Percentiles rank a stretch among this genome's conserved stretches.
These are phyloP conservation scores for Macrophomina pseudophaseolina DNA, from an alignment of 2,329 filamentous ascomycete species.

Conservation along the genomic window DNA sequence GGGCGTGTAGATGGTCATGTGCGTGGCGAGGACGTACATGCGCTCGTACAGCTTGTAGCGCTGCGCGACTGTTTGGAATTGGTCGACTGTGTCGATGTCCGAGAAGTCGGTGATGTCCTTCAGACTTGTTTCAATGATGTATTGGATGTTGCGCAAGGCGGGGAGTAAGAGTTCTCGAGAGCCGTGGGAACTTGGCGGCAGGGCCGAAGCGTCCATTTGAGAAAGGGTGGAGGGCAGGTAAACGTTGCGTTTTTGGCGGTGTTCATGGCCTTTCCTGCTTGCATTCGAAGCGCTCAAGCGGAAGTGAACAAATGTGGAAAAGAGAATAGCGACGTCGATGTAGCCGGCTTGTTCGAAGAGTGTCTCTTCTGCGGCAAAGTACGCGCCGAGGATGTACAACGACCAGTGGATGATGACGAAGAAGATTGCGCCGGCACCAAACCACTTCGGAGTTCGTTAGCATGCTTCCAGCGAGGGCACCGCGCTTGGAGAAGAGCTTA, in stretches of 20 bases:
- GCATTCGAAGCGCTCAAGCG: background rate
- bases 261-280: background rate
- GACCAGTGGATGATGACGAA: conserved; percentile 30
- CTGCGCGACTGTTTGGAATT: conserved; percentile 32
- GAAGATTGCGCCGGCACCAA: conserved; percentile 30
- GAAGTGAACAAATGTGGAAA: background rate
- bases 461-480: too few species aligned
- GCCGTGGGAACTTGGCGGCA: conserved; percentile 20
- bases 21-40: conserved; percentile 28
- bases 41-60: conserved; percentile 32
- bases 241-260: conserved; percentile 27
- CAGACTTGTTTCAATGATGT: conserved; percentile 29
- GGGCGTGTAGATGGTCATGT: conserved; percentile 29
- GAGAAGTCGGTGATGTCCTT: conserved; percentile 30
- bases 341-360: conserved; percentile 26
- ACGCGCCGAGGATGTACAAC: conserved; percentile 13
- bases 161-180: conserved; percentile 27
- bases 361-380: conserved; percentile 26
- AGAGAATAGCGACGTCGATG: background rate
- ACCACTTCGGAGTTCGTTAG: conserved; percentile 26
- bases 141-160: conserved; percentile 31
- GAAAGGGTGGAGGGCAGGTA: conserved; percentile 27
- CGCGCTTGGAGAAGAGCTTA: background rate
- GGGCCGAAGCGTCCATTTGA: conserved; percentile 11
- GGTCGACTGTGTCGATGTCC: conserved; percentile 32